Evolutionary conservation across 1,284 basidiomycete genomes (phyloP).

Genomic region (Tausonia pullulans): DNA sequence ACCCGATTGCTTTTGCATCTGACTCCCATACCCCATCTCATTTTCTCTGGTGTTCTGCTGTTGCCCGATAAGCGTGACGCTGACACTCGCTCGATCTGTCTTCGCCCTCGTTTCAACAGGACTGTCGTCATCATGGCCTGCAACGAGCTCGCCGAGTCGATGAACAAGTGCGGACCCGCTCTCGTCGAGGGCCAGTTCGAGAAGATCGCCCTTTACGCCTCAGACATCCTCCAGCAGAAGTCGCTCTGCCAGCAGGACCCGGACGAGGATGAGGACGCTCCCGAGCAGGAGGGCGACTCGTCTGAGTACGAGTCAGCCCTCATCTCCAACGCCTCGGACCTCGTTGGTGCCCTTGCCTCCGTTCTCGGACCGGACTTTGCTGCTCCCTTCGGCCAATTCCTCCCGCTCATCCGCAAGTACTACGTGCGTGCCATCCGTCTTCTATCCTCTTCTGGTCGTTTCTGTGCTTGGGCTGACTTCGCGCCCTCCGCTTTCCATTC

Average conservation of each 20-base stretch:
- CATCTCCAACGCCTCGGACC: constrained; percentile 86
- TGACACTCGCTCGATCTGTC: not conserved
- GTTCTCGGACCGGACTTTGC: constrained; percentile 76
- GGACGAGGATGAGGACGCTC: constrained; percentile 74
- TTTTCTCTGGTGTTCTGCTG: not conserved
- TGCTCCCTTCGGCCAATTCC: constrained; percentile 73
- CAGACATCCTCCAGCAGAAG: constrained; percentile 81
- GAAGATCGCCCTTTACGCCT: constrained; percentile 61
- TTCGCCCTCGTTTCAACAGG: constrained; percentile 38
- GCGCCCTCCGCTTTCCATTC: constrained; percentile 1
- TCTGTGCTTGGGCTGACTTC: constrained; percentile 17
- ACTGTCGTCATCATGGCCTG: constrained; percentile 77
- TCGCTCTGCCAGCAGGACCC: constrained; percentile 92
- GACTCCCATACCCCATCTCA: constrained; percentile 21
- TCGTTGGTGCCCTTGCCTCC: constrained; percentile 81
- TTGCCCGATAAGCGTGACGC: not conserved
- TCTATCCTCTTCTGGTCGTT: not conserved
- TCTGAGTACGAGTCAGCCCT: constrained; percentile 96
- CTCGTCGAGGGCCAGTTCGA: constrained; percentile 72
- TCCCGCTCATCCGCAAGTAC: constrained; percentile 83
- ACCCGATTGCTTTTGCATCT: constrained; percentile 30
- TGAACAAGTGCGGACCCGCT: constrained; percentile 79
- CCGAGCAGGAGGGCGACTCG: constrained; percentile 52
- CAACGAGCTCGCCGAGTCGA: constrained; percentile 75
- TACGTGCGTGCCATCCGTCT: constrained; percentile 50